phyloP scores from a whole-genome alignment of 306 rosid genomes.

The Acacia melanoxylon region DNA sequence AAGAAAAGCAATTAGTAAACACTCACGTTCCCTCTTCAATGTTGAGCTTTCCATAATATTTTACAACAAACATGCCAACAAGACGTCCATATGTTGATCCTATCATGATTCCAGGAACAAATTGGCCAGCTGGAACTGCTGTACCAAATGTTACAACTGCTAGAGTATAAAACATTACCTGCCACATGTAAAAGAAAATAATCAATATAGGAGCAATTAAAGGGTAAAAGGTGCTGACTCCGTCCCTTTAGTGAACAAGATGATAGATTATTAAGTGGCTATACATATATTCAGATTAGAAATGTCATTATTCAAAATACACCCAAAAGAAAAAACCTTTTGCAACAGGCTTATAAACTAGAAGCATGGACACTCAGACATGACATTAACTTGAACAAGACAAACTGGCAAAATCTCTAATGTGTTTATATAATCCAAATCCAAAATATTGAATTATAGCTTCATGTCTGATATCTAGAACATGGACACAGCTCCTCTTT shows the following conservation, averaged over 20 bases:
- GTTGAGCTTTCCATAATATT: slow-evolving; percentile 79
- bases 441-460: background rate
- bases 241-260: slow-evolving; percentile 22
- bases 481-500: background rate
- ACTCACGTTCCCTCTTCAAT: slow-evolving; percentile 99
- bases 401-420: background rate
- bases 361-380: background rate
- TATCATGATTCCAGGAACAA: slow-evolving; percentile 97
- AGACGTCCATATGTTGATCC: slow-evolving; percentile 98
- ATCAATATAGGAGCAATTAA: slow-evolving; percentile 16
- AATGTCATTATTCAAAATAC: background rate
- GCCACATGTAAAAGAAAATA: slow-evolving; percentile 39
- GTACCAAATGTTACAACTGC: slow-evolving; percentile 96
- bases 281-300: background rate
- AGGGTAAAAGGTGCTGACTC: slow-evolving; percentile 16
- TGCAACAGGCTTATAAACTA: background rate
- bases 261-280: slow-evolving; percentile 22
- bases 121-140: slow-evolving; percentile 97
- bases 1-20: slow-evolving; percentile 24
- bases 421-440: background rate
- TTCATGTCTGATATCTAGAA: background rate
- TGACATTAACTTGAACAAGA: background rate
- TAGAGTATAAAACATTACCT: slow-evolving; percentile 93
- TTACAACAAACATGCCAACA: slow-evolving; percentile 84
- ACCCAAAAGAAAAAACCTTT: background rate